phyloP scores from a whole-genome alignment of 225 moss, liverwort and hornwort species.

The Physcomitrellopsis africana region DNA sequence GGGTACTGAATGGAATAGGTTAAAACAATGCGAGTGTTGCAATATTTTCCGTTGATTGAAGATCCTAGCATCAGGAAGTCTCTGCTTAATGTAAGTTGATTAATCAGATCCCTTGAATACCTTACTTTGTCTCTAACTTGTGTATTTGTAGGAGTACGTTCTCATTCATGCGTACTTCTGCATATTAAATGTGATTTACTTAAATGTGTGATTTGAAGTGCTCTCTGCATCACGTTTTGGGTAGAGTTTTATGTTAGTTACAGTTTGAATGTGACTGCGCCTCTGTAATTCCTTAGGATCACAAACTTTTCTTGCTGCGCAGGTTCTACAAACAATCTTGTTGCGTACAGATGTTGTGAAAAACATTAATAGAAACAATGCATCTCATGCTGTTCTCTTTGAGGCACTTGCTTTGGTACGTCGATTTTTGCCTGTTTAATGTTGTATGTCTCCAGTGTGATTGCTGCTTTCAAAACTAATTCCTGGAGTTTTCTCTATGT shows the following conservation, averaged over 20 bases:
- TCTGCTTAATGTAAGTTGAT: conserved; percentile 61
- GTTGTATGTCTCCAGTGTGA: neutral
- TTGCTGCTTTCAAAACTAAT: neutral
- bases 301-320: conserved; percentile 17
- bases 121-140: no score
- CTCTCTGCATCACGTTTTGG: no score
- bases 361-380: conserved; percentile 88
- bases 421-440: neutral
- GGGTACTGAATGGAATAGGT: conserved; percentile 47
- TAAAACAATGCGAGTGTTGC: conserved; percentile 86
- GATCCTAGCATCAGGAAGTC: conserved; percentile 70
- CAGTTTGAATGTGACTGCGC: no score
- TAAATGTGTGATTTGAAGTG: no score
- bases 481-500: neutral
- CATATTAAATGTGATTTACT: no score
- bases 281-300: neutral
- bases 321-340: conserved; percentile 75
- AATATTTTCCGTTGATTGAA: conserved; percentile 79
- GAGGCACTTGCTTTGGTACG: conserved; percentile 80
- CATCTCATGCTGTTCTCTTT: conserved; percentile 85
- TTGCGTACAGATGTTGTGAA: conserved; percentile 88
- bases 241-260: no score
- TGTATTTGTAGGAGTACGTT: no score
- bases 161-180: no score
- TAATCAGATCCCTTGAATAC: no score